Percentiles rank a stretch among this genome's conserved stretches.
These are phyloP conservation scores for Salix suchowensis DNA, from an alignment of 345 rosid genomes.

Conservation along the genomic window DNA sequence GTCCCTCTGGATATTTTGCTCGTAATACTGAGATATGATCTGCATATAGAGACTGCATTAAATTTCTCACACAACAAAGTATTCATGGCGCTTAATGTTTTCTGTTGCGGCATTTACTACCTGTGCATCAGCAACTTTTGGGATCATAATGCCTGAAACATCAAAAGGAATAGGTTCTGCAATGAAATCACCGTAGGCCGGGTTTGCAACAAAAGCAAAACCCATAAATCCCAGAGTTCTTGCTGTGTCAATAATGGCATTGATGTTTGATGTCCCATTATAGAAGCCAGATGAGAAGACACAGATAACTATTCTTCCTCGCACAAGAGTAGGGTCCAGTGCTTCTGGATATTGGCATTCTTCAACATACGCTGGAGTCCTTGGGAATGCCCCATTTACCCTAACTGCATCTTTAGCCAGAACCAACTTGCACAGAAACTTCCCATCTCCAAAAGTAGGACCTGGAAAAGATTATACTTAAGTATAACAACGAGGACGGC, in stretches of 20 bases:
- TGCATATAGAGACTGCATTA: slow-evolving; percentile 14
- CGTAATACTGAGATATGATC: slow-evolving; percentile 56
- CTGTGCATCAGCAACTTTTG: slow-evolving; percentile 57
- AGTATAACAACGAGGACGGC: not conserved
- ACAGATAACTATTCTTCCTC: slow-evolving; percentile 60
- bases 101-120: slow-evolving; percentile 16
- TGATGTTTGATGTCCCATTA: slow-evolving; percentile 50
- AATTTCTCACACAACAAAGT: not conserved
- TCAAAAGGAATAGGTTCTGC: slow-evolving; percentile 59
- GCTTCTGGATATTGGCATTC: slow-evolving; percentile 75
- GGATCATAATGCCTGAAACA: slow-evolving; percentile 55
- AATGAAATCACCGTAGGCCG: slow-evolving; percentile 53
- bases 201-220: slow-evolving; percentile 60
- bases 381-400: slow-evolving; percentile 42
- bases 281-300: slow-evolving; percentile 70
- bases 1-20: slow-evolving; percentile 45
- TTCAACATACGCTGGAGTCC: slow-evolving; percentile 45
- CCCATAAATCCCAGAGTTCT: slow-evolving; percentile 53
- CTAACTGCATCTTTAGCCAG: slow-evolving; percentile 61
- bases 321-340: slow-evolving; percentile 45
- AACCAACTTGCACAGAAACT: slow-evolving; percentile 43
- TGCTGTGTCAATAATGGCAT: slow-evolving; percentile 57
- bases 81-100: not conserved
- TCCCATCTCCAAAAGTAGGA: slow-evolving; percentile 53
- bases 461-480: slow-evolving; percentile 29